Conservation (phyloP, 108 stramenopile species). For the Aurantiochytrium sp. region DNA sequence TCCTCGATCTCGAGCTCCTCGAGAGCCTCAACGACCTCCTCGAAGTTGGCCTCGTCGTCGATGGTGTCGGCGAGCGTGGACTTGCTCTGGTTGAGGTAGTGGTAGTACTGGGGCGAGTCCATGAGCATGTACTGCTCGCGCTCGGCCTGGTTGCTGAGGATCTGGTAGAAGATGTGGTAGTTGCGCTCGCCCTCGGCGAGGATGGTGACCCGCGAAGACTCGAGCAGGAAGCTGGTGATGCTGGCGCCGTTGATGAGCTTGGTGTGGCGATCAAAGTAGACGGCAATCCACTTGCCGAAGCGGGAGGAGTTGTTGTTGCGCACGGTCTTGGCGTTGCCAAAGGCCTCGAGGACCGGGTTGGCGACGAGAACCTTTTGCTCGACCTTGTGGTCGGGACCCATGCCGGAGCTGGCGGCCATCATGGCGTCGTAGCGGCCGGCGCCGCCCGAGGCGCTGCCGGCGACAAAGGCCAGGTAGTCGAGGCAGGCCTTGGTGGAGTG, state of each 20-base stretch:
- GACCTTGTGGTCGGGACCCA: neutral
- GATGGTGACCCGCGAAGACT: constrained; percentile 42
- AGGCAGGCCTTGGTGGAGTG: constrained; percentile 38
- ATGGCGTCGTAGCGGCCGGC: constrained; percentile 38
- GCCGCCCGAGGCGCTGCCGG: neutral
- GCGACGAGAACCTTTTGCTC: constrained; percentile 39
- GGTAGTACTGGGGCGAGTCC: constrained; percentile 36
- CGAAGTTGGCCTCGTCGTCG: constrained; percentile 37
- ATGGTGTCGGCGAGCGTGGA: constrained; percentile 8
- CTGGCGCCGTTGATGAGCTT: constrained; percentile 71
- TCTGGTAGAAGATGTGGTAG: constrained; percentile 54
- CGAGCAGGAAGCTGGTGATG: constrained; percentile 48
- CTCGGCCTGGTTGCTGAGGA: constrained; percentile 23
- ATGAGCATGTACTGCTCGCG: neutral
- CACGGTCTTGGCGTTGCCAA: constrained; percentile 45
- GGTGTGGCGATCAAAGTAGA: constrained; percentile 59
- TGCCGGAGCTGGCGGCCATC: neutral
- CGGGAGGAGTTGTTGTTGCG: constrained; percentile 46
- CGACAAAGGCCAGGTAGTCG: constrained; percentile 34
- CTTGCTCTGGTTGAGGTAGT: constrained; percentile 38
- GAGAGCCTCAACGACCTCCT: constrained; percentile 5
- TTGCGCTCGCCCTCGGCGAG: constrained; percentile 36
- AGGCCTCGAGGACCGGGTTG: constrained; percentile 41
- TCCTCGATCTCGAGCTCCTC: neutral
- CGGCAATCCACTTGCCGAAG: constrained; percentile 66